These are phyloP conservation scores for Mikania micrantha DNA, from an alignment of 129 eudicot genomes.

Conservation along the genomic window DNA sequence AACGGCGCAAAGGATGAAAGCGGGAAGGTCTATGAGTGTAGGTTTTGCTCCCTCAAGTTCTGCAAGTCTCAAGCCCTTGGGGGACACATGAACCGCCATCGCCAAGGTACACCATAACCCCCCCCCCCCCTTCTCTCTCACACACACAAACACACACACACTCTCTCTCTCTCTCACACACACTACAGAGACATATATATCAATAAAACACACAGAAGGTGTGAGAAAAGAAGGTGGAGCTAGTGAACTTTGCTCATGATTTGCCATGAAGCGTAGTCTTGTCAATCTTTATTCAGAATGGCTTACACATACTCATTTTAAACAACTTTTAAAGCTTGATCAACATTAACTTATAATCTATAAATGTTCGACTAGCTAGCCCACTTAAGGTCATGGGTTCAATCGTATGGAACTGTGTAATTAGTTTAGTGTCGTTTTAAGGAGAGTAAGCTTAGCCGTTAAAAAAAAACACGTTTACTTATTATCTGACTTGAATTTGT, in stretches of 20 bases:
- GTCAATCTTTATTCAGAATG: no score
- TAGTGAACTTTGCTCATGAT: conserved; percentile 13
- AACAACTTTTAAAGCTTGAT: no score
- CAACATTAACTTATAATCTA: no score
- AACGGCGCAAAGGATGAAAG: conserved; percentile 65
- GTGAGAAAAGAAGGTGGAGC: neutral
- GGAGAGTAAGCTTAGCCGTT: no score
- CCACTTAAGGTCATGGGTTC: no score
- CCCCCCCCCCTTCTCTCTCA: conserved; percentile 19
- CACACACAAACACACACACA: neutral
- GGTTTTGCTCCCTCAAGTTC: conserved; percentile 97
- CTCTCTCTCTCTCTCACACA: conserved; percentile 16
- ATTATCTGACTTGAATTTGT: no score
- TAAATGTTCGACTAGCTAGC: no score
- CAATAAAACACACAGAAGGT: neutral
- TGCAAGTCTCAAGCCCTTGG: conserved; percentile 99
- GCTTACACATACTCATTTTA: no score
- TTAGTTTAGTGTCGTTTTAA: no score
- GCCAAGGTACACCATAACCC: conserved; percentile 53
- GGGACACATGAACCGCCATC: conserved; percentile 99
- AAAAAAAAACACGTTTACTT: no score
- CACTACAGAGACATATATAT: neutral
- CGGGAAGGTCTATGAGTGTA: conserved; percentile 92
- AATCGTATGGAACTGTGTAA: no score
- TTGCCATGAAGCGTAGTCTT: conserved; percentile 32